Evolutionary conservation across 805 yeast species (phyloP).

Genomic region (Wickerhamomyces canadensis): DNA sequence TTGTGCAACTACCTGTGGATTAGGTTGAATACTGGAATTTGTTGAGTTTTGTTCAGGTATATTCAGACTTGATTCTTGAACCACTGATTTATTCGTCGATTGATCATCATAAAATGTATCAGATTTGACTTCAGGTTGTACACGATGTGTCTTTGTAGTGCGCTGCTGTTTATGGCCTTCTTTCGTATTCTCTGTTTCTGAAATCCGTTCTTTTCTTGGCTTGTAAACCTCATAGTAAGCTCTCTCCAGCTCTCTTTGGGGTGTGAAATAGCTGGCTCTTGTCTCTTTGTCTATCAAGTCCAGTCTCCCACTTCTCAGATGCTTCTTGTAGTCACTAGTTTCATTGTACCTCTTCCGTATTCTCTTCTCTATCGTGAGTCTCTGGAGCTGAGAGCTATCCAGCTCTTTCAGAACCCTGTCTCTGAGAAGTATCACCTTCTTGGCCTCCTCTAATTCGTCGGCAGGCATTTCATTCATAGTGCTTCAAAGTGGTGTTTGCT

Average conservation of each 20-base stretch:
- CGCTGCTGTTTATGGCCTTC: background rate
- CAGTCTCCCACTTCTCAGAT: constrained; percentile 19
- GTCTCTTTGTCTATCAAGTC: constrained; percentile 18
- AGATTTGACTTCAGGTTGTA: too few species aligned
- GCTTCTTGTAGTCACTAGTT: constrained; percentile 18
- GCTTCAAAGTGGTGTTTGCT: too few species aligned
- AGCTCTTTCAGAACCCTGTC: constrained; percentile 6
- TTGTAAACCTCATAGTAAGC: constrained; percentile 17
- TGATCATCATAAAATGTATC: background rate
- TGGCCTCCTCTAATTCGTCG: constrained; percentile 12
- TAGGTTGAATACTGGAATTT: too few species aligned
- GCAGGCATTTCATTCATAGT: too few species aligned
- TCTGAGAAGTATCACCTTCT: constrained; percentile 12
- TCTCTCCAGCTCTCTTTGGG: constrained; percentile 8
- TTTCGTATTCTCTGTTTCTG: constrained; percentile 4
- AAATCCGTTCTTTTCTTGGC: constrained; percentile 20
- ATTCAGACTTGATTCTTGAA: too few species aligned
- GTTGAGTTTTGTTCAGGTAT: too few species aligned
- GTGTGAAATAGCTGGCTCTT: constrained; percentile 13
- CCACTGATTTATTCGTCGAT: too few species aligned
- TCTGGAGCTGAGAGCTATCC: constrained; percentile 4
- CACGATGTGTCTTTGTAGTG: background rate
- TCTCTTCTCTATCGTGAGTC: constrained; percentile 17
- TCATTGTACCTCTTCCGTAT: constrained; percentile 13
- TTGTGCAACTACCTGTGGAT: background rate